A percentile compares a stretch with the other conserved stretches of the same genome.
Evolutionary conservation across 2,329 filamentous ascomycete genomes (phyloP).

Genomic region (Colletotrichum simmondsii): DNA sequence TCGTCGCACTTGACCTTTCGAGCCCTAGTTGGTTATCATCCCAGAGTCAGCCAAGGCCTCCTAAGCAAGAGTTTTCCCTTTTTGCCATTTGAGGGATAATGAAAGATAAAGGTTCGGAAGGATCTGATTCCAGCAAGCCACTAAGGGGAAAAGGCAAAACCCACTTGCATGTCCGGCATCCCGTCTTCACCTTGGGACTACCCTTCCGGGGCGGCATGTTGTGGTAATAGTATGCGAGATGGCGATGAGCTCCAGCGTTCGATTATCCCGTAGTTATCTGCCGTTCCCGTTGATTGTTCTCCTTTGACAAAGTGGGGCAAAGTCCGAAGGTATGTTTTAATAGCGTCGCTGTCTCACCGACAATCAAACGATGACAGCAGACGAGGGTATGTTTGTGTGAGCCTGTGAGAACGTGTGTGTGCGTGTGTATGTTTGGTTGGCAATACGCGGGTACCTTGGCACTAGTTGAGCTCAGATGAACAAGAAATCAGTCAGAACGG

Average conservation of each 20-base stretch:
- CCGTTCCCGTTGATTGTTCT: neutral
- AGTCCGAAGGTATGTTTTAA: neutral
- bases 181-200: constrained; percentile 54
- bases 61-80: no score
- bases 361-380: neutral
- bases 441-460: neutral
- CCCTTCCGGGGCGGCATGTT: constrained; percentile 28
- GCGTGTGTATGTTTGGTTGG: neutral
- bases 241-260: neutral
- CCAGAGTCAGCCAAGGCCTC: neutral
- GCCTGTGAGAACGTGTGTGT: no score
- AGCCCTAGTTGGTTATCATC: constrained; percentile 47
- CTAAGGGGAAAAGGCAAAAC: constrained; percentile 39
- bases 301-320: neutral
- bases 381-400: neutral
- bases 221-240: neutral
- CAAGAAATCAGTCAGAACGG: constrained; percentile 15
- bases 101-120: no score
- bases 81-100: no score
- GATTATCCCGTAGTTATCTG: neutral
- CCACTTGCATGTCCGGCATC: constrained; percentile 67
- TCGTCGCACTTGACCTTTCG: constrained; percentile 69
- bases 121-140: no score
- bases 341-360: neutral
- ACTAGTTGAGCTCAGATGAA: constrained; percentile 4